These are phyloP conservation scores for Castanospermum australe DNA, from an alignment of 306 rosid species.

Conservation along the genomic window DNA sequence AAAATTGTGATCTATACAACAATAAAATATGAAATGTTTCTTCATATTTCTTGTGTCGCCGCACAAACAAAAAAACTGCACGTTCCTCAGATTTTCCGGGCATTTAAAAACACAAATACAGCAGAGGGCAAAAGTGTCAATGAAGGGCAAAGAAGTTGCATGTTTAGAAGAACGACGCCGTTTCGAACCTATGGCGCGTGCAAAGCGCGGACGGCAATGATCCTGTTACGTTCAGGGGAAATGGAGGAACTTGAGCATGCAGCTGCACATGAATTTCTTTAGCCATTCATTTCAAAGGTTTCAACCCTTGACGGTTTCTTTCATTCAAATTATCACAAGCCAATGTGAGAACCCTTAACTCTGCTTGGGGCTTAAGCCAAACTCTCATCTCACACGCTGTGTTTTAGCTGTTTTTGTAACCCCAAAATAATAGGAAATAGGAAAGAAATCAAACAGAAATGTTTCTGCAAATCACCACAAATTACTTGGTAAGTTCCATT, in stretches of 20 bases:
- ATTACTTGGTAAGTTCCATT: not conserved
- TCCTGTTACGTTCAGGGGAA: not conserved
- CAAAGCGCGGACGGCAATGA: not conserved
- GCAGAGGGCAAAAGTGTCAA: not conserved
- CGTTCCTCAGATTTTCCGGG: too few species aligned
- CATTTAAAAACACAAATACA: too few species aligned
- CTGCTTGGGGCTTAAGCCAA: not conserved
- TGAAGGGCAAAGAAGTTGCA: not conserved
- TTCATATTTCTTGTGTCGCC: too few species aligned
- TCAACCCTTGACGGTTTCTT: not conserved
- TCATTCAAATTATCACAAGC: not conserved
- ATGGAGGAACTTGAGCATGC: not conserved
- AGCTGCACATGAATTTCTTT: not conserved
- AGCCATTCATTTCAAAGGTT: not conserved
- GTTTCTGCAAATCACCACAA: not conserved
- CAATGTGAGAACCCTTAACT: not conserved
- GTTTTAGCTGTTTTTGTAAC: too few species aligned
- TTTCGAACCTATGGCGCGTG: not conserved
- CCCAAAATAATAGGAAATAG: not conserved
- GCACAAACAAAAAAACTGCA: too few species aligned
- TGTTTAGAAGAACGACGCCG: not conserved
- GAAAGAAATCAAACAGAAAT: not conserved
- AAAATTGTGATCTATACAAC: too few species aligned
- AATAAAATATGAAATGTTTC: too few species aligned
- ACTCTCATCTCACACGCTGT: not conserved